Conservation (phyloP, 331 rosid species). For the Rosa hybrid region DNA sequence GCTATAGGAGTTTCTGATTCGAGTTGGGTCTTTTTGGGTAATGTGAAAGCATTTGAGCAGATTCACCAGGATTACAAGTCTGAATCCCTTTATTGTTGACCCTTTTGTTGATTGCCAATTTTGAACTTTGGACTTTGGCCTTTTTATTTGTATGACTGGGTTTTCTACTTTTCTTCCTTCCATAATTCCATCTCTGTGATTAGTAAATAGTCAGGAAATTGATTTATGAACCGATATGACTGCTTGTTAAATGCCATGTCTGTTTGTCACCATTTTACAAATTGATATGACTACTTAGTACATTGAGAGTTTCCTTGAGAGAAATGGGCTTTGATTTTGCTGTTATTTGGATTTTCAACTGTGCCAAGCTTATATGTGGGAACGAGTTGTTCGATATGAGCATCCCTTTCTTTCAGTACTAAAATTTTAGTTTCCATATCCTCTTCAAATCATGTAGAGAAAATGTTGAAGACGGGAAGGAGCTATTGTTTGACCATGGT, state of each 20-base stretch:
- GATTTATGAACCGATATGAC: neutral
- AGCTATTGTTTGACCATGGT: conserved; percentile 84
- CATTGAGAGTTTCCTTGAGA: neutral
- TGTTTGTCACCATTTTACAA: neutral
- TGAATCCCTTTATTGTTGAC: neutral
- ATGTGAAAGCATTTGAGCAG: neutral
- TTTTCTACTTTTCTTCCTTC: neutral
- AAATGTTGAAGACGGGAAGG: conserved; percentile 74
- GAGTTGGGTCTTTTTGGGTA: neutral
- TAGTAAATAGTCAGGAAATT: neutral
- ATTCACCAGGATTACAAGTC: neutral
- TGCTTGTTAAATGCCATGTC: neutral
- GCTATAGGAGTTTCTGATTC: neutral
- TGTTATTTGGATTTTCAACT: neutral
- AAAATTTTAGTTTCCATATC: neutral
- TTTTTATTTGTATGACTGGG: neutral
- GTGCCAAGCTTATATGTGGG: neutral
- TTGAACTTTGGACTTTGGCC: neutral
- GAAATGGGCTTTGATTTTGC: neutral
- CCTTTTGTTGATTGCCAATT: neutral
- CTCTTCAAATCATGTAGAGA: conserved; percentile 50
- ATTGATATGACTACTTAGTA: neutral
- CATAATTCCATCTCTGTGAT: neutral
- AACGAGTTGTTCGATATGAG: neutral
- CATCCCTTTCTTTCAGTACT: conserved; percentile 4